Evolutionary conservation across 2,329 filamentous ascomycete species (phyloP), one percentile per base, ranked within the genome.

Genomic region (Colletotrichum karsti): DNA sequence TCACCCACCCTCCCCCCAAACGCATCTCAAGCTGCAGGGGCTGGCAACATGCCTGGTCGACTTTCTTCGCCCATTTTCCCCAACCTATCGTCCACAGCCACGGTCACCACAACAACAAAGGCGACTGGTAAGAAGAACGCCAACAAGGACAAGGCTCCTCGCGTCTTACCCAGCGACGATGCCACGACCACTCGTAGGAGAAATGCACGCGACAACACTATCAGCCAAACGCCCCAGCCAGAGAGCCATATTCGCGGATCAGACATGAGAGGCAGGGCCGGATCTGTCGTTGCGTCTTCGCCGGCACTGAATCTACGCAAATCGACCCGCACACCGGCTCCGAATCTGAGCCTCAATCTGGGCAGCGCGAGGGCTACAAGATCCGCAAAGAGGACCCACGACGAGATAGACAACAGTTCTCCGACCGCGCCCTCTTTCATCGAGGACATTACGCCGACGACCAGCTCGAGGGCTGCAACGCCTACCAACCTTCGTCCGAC

Each of bases 381-480:
- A 41, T 86, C 84, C 13, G 79, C 79, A 73, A 90, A 89, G 82
- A 80, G 87, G 63, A 78, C 84, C 28, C 79, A 85, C 75, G 87
- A 90, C 70, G 87, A 89, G 66, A 76, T 83, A 15, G 87, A 90
- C 60, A 79, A 82, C 66, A 80, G 81, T 65, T 90, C 88, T 51
- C 87, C 88, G 3, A 83, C 83, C 15, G 77, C 83, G 15, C 80
- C 83, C 58, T 84, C 83, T 50, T 84, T 87, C 72, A 80, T 82
- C 60, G 79, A 80, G n/a, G 83, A 86, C 48, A 75, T 78, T 74
- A 76, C 83, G 79, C 77, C 83, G 76, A 69, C 82, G 74, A 79
- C 83, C 51, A 84, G 81, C 71, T 91, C 89, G 33, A 87, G 90
- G 72, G 88, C 88, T 63, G 87, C 83, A 62, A 92, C 90, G 33